phyloP scores from a whole-genome alignment of 805 yeast species.

The Kurtzmaniella cleridarum region DNA sequence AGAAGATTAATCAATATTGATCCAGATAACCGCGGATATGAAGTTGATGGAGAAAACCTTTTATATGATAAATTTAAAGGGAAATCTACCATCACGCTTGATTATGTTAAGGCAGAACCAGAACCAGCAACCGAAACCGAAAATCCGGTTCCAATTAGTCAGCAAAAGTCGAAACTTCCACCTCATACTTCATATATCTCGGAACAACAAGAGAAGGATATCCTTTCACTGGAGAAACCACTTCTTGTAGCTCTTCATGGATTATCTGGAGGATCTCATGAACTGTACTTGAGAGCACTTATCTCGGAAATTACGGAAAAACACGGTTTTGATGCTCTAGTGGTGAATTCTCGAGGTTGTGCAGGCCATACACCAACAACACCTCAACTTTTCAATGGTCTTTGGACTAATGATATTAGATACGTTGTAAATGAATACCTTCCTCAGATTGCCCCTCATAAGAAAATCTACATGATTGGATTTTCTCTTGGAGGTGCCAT shows the following conservation, averaged over 20 bases:
- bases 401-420: slow-evolving; percentile 66
- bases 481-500: slow-evolving; percentile 71
- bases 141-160: slow-evolving; percentile 6
- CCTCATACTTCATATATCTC: slow-evolving; percentile 63
- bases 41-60: slow-evolving; percentile 20
- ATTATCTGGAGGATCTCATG: slow-evolving; percentile 76
- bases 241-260: slow-evolving; percentile 65
- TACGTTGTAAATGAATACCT: slow-evolving; percentile 49
- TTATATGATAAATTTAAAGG: slow-evolving; percentile 39
- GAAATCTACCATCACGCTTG: slow-evolving; percentile 43
- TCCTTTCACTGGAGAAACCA: slow-evolving; percentile 43
- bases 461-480: slow-evolving; percentile 62
- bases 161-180: slow-evolving; percentile 45
- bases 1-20: slow-evolving; percentile 32
- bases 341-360: slow-evolving; percentile 71
- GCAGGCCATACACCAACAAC: slow-evolving; percentile 68
- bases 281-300: slow-evolving; percentile 60
- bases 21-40: slow-evolving; percentile 19
- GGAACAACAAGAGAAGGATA: slow-evolving; percentile 33
- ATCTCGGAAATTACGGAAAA: slow-evolving; percentile 37
- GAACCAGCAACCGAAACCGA: background rate
- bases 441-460: slow-evolving; percentile 49
- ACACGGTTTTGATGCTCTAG: slow-evolving; percentile 48
- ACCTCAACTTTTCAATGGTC: slow-evolving; percentile 60
- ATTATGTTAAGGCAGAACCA: slow-evolving; percentile 32